Conservation (phyloP, 164 flowering plant genomes). For the Euptelea pleiosperma region DNA sequence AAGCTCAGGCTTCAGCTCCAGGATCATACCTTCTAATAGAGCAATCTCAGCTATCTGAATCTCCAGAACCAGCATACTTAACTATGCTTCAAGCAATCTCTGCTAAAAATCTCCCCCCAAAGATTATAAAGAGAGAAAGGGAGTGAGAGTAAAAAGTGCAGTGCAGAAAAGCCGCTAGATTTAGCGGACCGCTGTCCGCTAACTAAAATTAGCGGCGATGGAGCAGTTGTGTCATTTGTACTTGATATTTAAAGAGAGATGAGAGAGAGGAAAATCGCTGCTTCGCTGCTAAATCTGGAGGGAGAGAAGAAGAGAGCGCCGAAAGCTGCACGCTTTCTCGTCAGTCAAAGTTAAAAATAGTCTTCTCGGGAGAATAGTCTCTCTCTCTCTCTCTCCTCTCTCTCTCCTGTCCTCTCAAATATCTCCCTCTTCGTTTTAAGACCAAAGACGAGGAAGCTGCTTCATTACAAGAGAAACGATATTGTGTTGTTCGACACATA, state of each 20-base stretch:
- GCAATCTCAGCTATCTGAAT: background rate
- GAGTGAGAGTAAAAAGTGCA: constrained; percentile 15
- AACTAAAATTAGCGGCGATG: background rate
- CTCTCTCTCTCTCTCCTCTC: background rate
- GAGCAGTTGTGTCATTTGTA: background rate
- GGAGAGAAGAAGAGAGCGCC: constrained; percentile 27
- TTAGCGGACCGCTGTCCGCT: background rate
- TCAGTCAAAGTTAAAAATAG: constrained; percentile 32
- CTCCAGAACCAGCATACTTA: constrained; percentile 8
- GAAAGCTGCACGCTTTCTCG: constrained; percentile 36
- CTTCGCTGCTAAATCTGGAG: constrained; percentile 14
- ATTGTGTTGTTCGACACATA: too few relatives aligned
- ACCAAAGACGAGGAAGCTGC: too few relatives aligned
- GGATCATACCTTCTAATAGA: constrained; percentile 8
- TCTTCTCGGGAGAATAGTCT: background rate
- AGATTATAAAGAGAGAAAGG: background rate
- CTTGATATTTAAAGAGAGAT: background rate
- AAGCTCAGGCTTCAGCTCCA: background rate
- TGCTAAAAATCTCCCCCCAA: background rate
- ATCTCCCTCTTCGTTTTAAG: too few relatives aligned
- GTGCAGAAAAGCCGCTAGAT: constrained; percentile 1
- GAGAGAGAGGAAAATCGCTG: constrained; percentile 1
- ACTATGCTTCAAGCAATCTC: background rate
- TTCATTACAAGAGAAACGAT: too few relatives aligned
- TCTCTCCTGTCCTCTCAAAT: too few relatives aligned